Base-by-base conservation (phyloP, 352 stramenopile genomes). In the Pythium guiyangense region DNA sequence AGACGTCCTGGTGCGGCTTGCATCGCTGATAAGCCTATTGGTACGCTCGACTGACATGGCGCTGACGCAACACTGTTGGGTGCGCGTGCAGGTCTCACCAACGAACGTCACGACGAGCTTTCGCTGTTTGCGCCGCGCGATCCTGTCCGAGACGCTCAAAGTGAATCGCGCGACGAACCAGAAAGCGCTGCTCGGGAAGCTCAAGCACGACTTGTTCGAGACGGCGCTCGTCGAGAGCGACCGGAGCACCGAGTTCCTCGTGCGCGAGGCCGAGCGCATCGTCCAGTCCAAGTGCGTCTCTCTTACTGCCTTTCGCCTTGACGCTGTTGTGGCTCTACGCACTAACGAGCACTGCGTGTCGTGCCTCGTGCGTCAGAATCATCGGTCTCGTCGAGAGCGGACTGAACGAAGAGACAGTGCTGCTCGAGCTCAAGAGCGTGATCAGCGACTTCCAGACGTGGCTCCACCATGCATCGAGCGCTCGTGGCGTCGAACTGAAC, bases 121-220 rank as follows among this genome's bases (percentile, higher is more conserved):
- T 44, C 57, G 64, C 6, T 94, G 84, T 47, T 71, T 88, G n/a
- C 74, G 84, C 20, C 72, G 78, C 29, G 81, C 79, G 14, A 66
- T 92, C 14, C 44, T 94, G n/a, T 60, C 71, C 37, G 79, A 94
- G 62, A 88, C 76, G 0, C 60, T 90, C 14, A 74, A 71, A 31
- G 76, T 94, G 6, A 84, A 53, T 25, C 56, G 66, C n/a, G 66
- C 77, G 9, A 89, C 74, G n/a, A 69, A 79, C 26, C 49, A 71
- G 12, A 86, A 85, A 27, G 84, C 80, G 18, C 74, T 92, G 20
- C 50, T 92, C 14, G 84, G 84, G 40, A 94, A 71, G 17, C 61
- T 94, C 20, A 94, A 94, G 60, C 84, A 94, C 65, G 73, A 91
- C n/a, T 54, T 94, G 4, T 94, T 94, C 50, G 77, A 94, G 52